Evolutionary conservation across 352 stramenopile species (phyloP).

Genomic region (Phytophthora colocasiae): DNA sequence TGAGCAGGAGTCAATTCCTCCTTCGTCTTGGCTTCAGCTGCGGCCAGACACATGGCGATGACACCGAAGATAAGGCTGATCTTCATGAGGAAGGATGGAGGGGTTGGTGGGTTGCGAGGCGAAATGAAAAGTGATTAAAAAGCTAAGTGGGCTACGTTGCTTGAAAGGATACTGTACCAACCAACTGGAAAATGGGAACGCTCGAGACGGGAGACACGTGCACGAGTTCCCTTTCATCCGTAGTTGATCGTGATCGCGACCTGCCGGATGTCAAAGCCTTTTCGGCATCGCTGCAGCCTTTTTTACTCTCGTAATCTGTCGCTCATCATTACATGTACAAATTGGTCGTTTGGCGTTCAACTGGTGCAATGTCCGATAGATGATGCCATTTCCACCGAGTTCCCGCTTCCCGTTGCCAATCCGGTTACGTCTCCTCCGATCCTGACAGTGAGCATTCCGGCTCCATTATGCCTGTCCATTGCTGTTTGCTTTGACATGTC

Average conservation of each 20-base stretch:
- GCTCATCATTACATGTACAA: slow-evolving; percentile 6
- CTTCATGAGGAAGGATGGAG: slow-evolving; percentile 11
- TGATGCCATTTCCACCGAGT: background rate
- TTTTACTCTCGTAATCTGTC: background rate
- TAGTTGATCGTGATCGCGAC: background rate
- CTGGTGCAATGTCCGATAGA: background rate
- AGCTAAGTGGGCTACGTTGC: background rate
- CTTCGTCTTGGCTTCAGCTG: background rate
- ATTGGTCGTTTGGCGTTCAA: background rate
- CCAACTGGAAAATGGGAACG: slow-evolving; percentile 8
- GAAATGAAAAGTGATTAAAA: slow-evolving; percentile 16
- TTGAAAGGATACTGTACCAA: background rate
- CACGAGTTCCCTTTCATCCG: background rate
- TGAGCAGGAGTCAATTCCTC: background rate
- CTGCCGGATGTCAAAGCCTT: background rate
- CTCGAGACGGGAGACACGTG: background rate
- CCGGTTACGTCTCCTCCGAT: slow-evolving; percentile 7
- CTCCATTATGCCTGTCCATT: slow-evolving; percentile 5
- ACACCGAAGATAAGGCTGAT: slow-evolving; percentile 5
- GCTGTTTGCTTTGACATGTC: too few relatives aligned
- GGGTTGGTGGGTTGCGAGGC: background rate
- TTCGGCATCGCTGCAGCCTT: background rate
- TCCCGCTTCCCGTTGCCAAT: slow-evolving; percentile 17
- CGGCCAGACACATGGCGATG: slow-evolving; percentile 8
- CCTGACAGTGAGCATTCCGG: slow-evolving; percentile 6